Base-by-base conservation (phyloP, 2,329 filamentous ascomycete genomes). In the Epichloe coenophiala region DNA sequence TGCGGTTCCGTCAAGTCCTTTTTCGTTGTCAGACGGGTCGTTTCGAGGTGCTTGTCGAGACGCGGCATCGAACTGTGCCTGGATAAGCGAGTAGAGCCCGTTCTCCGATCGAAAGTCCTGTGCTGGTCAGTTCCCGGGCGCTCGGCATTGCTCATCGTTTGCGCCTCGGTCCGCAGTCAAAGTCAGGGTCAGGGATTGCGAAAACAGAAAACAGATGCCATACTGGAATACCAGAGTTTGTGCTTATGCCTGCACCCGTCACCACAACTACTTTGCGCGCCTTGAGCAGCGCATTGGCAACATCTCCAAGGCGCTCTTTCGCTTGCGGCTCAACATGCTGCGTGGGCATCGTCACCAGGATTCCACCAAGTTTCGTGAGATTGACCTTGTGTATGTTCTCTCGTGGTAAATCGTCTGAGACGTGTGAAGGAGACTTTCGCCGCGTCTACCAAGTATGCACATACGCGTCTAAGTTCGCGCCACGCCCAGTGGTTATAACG, bases 141-240 rank as follows among this genome's bases (percentile, higher is more conserved):
- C 31, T 45, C 19, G 17, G 12, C 19, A 12, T 19, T 19, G 12
- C 27, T 11, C 40, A 13, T 48, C 35, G 23, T 23, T 17, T 15
- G 11, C 17, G 2, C 17, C 33, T 43, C 45, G 37, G 39, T 12
- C 9, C 33, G 13, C 7, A 40, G 23, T 11, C 19, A 46, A 33
- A 17, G n/a, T 45, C 35, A 37, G 48, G 17, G 52, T 43, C 17
- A 7, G 33, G 19, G n/a, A 21, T 11, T 9, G 23, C 8, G 7
- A 31, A 40, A 27, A 27, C 23, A 27, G 23, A 27, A 27, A 15
- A 12, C 13, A 33, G 12, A 48, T 13, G 36, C 36, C 63, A 54
- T 70, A 86, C 83, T 47, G 83, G 83, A 61, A 87, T 87, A 50
- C 84, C 84, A 55, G 81, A 86, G 62, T 86, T 87, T 47, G 84